Percentiles rank a stretch among this genome's conserved stretches.
Conservation (phyloP, 2,329 filamentous ascomycete species). For the Aspergillus pseudoterreus region DNA sequence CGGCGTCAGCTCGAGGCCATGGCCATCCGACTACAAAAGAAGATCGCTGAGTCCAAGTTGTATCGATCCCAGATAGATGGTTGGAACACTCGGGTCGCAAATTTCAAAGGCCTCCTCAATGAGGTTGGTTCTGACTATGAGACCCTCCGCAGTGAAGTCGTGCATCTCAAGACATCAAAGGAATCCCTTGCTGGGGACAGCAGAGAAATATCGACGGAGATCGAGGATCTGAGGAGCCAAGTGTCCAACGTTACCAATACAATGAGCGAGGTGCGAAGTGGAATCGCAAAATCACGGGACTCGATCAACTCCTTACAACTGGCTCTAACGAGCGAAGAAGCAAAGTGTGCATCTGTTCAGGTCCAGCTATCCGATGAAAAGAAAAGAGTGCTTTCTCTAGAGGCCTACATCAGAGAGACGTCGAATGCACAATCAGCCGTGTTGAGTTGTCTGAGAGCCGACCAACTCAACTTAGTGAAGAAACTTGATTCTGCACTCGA, state of each 20-base stretch:
- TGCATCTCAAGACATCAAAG: slow-evolving; percentile 23
- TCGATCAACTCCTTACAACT: slow-evolving; percentile 21
- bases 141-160: slow-evolving; percentile 25
- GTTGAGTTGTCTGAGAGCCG: slow-evolving; percentile 17
- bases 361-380: slow-evolving; percentile 26
- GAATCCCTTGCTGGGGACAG: slow-evolving; percentile 22
- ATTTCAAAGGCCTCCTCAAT: slow-evolving; percentile 29
- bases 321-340: slow-evolving; percentile 21
- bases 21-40: slow-evolving; percentile 16
- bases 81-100: slow-evolving; percentile 34
- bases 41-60: slow-evolving; percentile 16
- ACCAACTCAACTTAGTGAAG: slow-evolving; percentile 21
- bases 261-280: slow-evolving; percentile 16
- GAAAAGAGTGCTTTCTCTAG: slow-evolving; percentile 25
- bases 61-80: slow-evolving; percentile 24
- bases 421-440: slow-evolving; percentile 20
- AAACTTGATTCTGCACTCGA: slow-evolving; percentile 17
- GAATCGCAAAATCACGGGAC: slow-evolving; percentile 17
- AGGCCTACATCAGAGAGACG: slow-evolving; percentile 29
- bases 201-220: slow-evolving; percentile 21
- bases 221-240: slow-evolving; percentile 19
- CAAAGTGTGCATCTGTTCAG: slow-evolving; percentile 14
- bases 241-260: slow-evolving; percentile 10
- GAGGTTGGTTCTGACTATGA: slow-evolving; percentile 34
- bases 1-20: slow-evolving; percentile 19